Base-by-base conservation (phyloP, 768 basidiomycete species). In the Lactifluus volemus region DNA sequence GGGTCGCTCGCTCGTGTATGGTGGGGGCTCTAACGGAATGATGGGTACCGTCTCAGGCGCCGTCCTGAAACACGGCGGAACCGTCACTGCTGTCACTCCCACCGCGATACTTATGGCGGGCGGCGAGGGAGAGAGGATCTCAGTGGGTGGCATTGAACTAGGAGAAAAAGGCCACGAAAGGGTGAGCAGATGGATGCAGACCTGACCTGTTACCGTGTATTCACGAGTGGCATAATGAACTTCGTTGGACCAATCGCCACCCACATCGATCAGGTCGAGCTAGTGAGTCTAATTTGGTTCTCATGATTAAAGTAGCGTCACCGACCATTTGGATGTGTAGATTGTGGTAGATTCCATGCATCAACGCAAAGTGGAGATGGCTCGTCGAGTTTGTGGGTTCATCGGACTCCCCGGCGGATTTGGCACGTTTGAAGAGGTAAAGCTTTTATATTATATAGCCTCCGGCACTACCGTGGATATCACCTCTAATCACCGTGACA, bases 341-440 rank as follows among this genome's bases (percentile, higher is more conserved):
- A 76, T 92, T 55, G 71, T 92, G 7, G 89, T 92, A 2, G 75
- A 82, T 61, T 87, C 87, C 0, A 93, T 92, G 89, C 89, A 91
- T 64, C 85, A 94, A 67, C 84, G 95, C 14, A 98, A 98, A 69
- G 78, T 88, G 9, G 84, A 89, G 70, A 97, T 98, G 94, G 93
- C 95, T 0, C 81, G 81, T 64, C 77, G 88, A 9, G 83, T 82
- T 0, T 79, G 81, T 17, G 94, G 85, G 0, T 99, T 99, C 67
- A 75, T 98, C 50, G 91, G 85, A 11, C 76, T 99, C 19, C 95
- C 96, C 1, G 96, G 96, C 19, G 96, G 96, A 0, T 97, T 84
- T 69, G 96, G 96, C 10, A 98, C 95, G 0, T 91, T 92, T 64
- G 97, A 99, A 74, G 96, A 98, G 81, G 89, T 86, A 34, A 61